phyloP scores from a whole-genome alignment of 2,329 filamentous ascomycete species.

The Cylindrodendrum hubeiense region DNA sequence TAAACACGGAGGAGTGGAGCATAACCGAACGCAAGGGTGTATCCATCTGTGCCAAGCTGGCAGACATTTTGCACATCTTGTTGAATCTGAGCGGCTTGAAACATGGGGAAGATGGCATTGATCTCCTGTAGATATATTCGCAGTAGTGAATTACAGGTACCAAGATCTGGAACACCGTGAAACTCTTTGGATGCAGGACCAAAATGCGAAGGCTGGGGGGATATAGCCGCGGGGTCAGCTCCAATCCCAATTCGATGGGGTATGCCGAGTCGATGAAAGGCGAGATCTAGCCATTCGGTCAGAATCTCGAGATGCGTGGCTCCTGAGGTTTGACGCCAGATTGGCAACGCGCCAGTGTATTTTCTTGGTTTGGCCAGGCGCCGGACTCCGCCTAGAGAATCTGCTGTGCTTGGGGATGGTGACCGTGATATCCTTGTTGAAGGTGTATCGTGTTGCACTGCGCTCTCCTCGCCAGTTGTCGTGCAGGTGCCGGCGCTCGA shows the following conservation, averaged over 20 bases:
- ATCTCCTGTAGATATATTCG: background rate
- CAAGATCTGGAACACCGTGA: background rate
- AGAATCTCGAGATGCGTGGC: background rate
- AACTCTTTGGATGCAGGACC: background rate
- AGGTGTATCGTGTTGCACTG: background rate
- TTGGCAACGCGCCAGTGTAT: background rate
- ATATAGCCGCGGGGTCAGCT: background rate
- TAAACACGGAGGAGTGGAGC: background rate
- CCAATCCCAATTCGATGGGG: background rate
- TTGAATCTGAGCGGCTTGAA: background rate
- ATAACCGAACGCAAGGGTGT: background rate
- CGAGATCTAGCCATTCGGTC: background rate
- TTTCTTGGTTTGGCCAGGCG: background rate
- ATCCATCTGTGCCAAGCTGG: background rate
- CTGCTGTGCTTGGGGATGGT: background rate
- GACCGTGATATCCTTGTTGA: background rate
- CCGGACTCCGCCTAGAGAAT: background rate
- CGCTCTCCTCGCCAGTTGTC: no score
- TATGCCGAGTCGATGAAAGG: background rate
- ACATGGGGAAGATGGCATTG: background rate
- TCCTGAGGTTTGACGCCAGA: background rate
- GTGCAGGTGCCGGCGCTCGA: no score
- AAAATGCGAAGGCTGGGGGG: background rate
- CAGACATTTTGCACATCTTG: background rate
- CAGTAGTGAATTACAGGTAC: background rate